Conservation (phyloP, 2,329 filamentous ascomycete genomes). For the Pestalotiopsis sp. region DNA sequence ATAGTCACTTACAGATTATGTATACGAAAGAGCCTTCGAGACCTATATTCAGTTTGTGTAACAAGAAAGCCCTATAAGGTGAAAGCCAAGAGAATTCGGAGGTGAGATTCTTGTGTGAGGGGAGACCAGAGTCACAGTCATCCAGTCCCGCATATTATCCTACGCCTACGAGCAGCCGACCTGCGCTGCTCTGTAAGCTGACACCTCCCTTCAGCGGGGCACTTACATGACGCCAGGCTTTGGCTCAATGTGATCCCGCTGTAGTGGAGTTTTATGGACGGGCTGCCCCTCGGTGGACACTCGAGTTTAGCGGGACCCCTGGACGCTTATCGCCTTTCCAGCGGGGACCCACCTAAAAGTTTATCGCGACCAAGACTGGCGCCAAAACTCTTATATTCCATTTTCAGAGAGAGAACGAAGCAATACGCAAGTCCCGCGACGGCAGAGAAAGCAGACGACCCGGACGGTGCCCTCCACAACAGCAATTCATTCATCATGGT, state of each 20-base stretch:
- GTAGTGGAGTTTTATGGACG: neutral
- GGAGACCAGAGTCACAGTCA: neutral
- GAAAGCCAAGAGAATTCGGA: neutral
- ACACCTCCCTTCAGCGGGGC: neutral
- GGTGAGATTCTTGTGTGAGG: neutral
- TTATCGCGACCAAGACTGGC: neutral
- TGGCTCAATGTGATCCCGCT: neutral
- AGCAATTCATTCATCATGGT: too few relatives aligned
- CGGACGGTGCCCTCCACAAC: constrained; percentile 77
- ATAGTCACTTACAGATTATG: too few relatives aligned
- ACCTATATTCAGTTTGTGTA: neutral
- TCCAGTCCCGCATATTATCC: neutral
- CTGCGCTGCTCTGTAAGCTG: neutral
- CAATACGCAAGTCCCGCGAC: neutral
- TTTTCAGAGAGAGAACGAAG: neutral
- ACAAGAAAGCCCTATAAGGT: neutral
- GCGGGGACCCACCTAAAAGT: constrained; percentile 10
- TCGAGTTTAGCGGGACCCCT: neutral
- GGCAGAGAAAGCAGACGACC: constrained; percentile 70
- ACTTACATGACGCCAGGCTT: neutral
- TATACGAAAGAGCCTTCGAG: too few relatives aligned
- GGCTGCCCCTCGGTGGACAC: neutral
- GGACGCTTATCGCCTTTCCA: neutral
- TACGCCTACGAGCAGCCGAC: neutral
- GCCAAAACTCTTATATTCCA: neutral